phyloP scores from a whole-genome alignment of 768 basidiomycete genomes.

The Boletus barrowsii region DNA sequence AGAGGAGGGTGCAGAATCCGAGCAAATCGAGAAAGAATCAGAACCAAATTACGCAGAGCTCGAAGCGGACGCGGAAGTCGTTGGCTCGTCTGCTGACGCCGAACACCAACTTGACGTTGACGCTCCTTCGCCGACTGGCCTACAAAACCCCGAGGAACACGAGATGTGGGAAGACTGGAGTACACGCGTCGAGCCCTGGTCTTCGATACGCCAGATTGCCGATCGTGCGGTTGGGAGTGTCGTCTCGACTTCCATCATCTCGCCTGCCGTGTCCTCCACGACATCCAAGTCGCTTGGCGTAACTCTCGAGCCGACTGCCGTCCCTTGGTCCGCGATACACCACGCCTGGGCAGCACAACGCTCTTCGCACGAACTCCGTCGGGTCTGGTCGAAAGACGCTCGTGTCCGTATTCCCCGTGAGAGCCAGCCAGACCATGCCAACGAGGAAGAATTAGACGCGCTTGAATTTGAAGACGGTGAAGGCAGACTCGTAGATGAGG shows the following conservation, averaged over 20 bases:
- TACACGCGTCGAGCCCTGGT: slow-evolving; percentile 63
- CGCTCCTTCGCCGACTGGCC: background rate
- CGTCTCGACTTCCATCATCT: slow-evolving; percentile 33
- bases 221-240: slow-evolving; percentile 74
- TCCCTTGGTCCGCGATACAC: slow-evolving; percentile 67
- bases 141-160: slow-evolving; percentile 18
- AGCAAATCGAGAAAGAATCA: slow-evolving; percentile 3
- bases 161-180: slow-evolving; percentile 68
- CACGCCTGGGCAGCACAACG: slow-evolving; percentile 63
- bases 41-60: slow-evolving; percentile 11
- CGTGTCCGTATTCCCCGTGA: slow-evolving; percentile 34
- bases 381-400: slow-evolving; percentile 58
- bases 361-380: slow-evolving; percentile 49
- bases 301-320: slow-evolving; percentile 46
- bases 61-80: slow-evolving; percentile 16
- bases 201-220: slow-evolving; percentile 65
- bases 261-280: slow-evolving; percentile 4
- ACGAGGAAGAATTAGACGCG: slow-evolving; percentile 30
- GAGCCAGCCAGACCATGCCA: slow-evolving; percentile 32
- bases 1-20: slow-evolving; percentile 3
- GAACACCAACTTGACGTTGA: background rate
- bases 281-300: slow-evolving; percentile 19
- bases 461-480: slow-evolving; percentile 35
- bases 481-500: slow-evolving; percentile 47
- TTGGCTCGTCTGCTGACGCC: slow-evolving; percentile 16